phyloP scores from a whole-genome alignment of 441 rosid species.

The Geranium incanum region DNA sequence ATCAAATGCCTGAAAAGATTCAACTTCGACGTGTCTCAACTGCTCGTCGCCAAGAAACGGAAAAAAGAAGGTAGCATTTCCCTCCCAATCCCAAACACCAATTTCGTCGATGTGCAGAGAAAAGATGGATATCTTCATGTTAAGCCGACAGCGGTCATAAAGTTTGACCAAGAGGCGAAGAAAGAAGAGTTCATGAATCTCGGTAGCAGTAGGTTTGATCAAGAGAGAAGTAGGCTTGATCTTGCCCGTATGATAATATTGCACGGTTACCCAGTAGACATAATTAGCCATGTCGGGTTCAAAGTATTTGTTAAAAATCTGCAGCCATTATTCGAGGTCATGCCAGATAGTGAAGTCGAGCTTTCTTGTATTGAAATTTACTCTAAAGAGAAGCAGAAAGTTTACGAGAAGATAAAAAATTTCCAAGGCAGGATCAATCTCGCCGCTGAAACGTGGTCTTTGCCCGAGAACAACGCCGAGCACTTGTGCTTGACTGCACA shows the following conservation, averaged over 20 bases:
- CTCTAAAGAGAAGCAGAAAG: constrained; percentile 65
- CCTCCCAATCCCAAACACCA: constrained; percentile 49
- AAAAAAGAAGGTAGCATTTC: constrained; percentile 54
- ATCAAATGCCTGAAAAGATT: constrained; percentile 84
- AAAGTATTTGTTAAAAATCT: constrained; percentile 80
- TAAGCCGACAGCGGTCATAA: constrained; percentile 39
- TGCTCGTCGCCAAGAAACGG: constrained; percentile 65
- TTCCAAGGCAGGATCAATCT: constrained; percentile 76
- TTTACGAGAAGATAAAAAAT: constrained; percentile 46
- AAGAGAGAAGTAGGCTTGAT: constrained; percentile 64
- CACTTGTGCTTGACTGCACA: constrained; percentile 64
- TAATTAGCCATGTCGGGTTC: constrained; percentile 90
- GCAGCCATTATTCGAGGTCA: constrained; percentile 75
- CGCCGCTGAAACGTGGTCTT: constrained; percentile 75
- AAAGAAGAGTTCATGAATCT: constrained; percentile 59
- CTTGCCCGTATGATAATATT: constrained; percentile 88
- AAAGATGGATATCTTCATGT: constrained; percentile 50
- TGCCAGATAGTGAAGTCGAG: constrained; percentile 52
- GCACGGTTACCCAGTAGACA: constrained; percentile 68
- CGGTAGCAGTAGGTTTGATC: constrained; percentile 68
- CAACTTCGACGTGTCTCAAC: constrained; percentile 68
- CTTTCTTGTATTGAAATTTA: constrained; percentile 69
- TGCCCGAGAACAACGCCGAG: constrained; percentile 47
- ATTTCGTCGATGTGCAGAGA: constrained; percentile 51
- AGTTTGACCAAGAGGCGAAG: constrained; percentile 67